phyloP scores from a whole-genome alignment of 2,329 filamentous ascomycete genomes.

The Diaporthe citrichinensis region DNA sequence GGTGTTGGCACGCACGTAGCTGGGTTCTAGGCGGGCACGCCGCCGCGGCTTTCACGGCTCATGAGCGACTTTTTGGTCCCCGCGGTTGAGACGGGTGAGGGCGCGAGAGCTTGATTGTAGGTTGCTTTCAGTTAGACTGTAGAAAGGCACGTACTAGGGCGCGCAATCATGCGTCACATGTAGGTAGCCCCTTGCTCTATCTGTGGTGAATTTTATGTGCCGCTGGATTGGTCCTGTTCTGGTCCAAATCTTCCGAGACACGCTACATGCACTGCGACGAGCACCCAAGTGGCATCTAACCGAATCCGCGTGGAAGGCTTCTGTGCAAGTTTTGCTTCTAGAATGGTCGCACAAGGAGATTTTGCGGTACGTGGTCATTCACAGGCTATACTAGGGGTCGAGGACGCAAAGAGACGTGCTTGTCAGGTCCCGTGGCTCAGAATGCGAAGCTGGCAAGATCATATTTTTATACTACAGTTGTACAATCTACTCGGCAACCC shows the following conservation, averaged over 20 bases:
- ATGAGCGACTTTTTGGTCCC: conserved; percentile 35
- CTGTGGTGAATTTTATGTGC: not conserved
- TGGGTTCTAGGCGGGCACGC: conserved; percentile 58
- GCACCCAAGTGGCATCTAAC: not conserved
- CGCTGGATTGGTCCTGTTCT: not conserved
- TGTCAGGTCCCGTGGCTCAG: not conserved
- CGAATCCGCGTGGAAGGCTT: not conserved
- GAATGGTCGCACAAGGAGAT: not conserved
- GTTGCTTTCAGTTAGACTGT: not conserved
- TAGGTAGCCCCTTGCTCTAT: not conserved
- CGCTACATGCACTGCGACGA: not conserved
- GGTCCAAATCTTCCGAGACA: not conserved
- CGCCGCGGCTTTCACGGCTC: conserved; percentile 20
- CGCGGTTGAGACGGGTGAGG: not conserved
- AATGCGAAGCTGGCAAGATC: not conserved
- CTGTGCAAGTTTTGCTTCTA: not conserved
- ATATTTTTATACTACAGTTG: conserved; percentile 22
- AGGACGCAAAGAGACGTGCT: not conserved
- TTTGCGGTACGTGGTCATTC: not conserved
- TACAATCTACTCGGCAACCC: conserved; percentile 86
- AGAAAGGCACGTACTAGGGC: not conserved
- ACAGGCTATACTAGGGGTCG: not conserved
- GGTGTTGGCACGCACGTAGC: conserved; percentile 67
- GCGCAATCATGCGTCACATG: too few relatives aligned
- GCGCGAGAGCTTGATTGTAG: not conserved